A percentile compares a stretch with the other conserved stretches of the same genome.
phyloP scores from a whole-genome alignment of 2,329 filamentous ascomycete genomes.

The Lasiodiplodia sp. region DNA sequence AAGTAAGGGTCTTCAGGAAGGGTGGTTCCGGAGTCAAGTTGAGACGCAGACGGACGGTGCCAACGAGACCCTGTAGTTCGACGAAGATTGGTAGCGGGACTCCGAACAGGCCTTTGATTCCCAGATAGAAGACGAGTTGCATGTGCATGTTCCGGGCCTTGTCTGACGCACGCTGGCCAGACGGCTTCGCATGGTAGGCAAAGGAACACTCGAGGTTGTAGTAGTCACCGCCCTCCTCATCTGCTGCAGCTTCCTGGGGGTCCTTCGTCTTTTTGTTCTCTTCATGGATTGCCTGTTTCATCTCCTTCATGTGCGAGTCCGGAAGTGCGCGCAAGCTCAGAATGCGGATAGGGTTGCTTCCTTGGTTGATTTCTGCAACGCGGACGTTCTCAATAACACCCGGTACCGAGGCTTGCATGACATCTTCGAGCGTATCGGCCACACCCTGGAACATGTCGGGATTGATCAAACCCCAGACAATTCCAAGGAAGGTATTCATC shows the following conservation, averaged over 20 bases:
- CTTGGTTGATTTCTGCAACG: conserved; percentile 93
- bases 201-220: conserved; percentile 93
- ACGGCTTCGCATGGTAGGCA: conserved; percentile 87
- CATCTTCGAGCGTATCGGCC: conserved; percentile 92
- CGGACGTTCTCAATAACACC: conserved; percentile 92
- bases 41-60: conserved; percentile 81
- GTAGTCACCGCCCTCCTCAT: conserved; percentile 89
- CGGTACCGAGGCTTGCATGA: conserved; percentile 96
- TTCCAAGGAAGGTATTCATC: conserved; percentile 87
- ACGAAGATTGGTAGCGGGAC: conserved; percentile 88
- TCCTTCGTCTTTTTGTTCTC: conserved; percentile 84
- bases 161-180: conserved; percentile 71
- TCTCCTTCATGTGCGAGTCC: conserved; percentile 78
- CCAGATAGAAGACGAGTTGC: conserved; percentile 93
- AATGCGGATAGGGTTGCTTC: conserved; percentile 87
- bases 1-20: conserved; percentile 89
- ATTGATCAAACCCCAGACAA: conserved; percentile 91
- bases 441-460: conserved; percentile 93
- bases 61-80: conserved; percentile 88
- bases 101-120: conserved; percentile 86
- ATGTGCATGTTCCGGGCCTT: conserved; percentile 97
- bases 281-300: conserved; percentile 81
- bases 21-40: conserved; percentile 90
- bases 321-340: conserved; percentile 86
- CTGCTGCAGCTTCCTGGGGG: conserved; percentile 83